Conservation (phyloP, 495 filamentous ascomycete genomes). For the Aspergillus steynii region DNA sequence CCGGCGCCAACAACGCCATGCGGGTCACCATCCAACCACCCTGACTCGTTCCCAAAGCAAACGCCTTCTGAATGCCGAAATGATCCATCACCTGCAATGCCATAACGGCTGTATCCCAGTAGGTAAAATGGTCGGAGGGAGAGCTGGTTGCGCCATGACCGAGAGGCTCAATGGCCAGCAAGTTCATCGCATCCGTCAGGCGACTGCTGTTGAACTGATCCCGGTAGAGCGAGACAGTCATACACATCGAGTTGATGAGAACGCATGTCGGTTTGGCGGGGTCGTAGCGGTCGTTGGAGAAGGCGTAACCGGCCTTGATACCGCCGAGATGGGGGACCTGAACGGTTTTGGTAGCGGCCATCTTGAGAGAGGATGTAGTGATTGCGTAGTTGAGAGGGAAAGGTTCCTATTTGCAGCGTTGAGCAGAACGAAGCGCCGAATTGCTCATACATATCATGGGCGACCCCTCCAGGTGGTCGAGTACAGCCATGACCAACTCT, state of each 20-base stretch:
- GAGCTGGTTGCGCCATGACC: slow-evolving; percentile 52
- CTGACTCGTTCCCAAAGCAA: slow-evolving; percentile 63
- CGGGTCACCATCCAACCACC: slow-evolving; percentile 63
- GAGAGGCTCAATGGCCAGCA: slow-evolving; percentile 58
- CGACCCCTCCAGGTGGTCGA: background rate
- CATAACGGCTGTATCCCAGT: slow-evolving; percentile 56
- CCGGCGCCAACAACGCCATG: slow-evolving; percentile 63
- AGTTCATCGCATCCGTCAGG: slow-evolving; percentile 49
- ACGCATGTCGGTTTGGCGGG: slow-evolving; percentile 57
- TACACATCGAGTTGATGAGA: slow-evolving; percentile 61
- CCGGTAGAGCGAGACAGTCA: slow-evolving; percentile 52
- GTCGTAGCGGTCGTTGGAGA: slow-evolving; percentile 44
- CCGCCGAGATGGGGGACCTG: slow-evolving; percentile 56
- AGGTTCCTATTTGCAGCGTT: background rate
- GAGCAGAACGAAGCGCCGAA: background rate
- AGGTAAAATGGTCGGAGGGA: slow-evolving; percentile 49
- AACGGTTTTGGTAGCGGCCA: slow-evolving; percentile 34
- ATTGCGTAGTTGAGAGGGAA: background rate
- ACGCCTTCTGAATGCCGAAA: slow-evolving; percentile 58
- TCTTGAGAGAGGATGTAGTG: background rate
- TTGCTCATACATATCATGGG: background rate
- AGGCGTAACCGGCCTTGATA: slow-evolving; percentile 53
- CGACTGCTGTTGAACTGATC: slow-evolving; percentile 44
- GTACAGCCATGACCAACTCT: background rate
- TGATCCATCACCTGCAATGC: slow-evolving; percentile 52